These are phyloP conservation scores for Umbellularia californica DNA, from an alignment of 164 flowering plant species.

Conservation along the genomic window DNA sequence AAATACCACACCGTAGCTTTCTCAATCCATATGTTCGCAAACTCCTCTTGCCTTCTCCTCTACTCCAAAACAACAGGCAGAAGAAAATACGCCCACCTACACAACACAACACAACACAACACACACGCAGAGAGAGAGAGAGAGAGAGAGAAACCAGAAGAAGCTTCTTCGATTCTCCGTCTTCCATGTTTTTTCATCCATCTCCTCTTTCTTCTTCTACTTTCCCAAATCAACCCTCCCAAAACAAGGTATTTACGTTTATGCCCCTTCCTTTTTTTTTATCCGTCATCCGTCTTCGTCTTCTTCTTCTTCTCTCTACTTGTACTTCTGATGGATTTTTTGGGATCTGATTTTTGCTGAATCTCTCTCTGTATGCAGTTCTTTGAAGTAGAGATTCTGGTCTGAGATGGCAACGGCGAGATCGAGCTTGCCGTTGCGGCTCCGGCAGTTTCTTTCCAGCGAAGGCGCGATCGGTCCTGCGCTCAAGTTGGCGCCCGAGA, in stretches of 20 bases:
- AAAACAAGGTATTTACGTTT: neutral
- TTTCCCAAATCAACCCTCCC: neutral
- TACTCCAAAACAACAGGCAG: neutral
- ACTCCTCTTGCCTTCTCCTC: neutral
- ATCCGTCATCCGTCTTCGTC: neutral
- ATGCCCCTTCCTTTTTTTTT: neutral
- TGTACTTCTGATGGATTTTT: neutral
- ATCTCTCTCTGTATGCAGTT: neutral
- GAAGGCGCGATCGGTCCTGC: slow-evolving; percentile 70
- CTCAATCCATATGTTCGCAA: no score
- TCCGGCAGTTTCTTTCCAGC: slow-evolving; percentile 72
- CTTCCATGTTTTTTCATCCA: neutral
- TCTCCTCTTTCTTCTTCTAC: neutral
- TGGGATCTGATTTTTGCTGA: neutral
- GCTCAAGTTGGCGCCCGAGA: slow-evolving; percentile 66
- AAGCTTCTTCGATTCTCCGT: neutral
- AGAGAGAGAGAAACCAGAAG: neutral
- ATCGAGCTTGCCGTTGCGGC: slow-evolving; percentile 79
- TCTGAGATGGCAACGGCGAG: slow-evolving; percentile 54
- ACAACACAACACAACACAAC: neutral
- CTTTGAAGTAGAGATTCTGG: slow-evolving; percentile 25
- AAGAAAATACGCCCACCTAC: neutral
- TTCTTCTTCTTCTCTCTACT: neutral
- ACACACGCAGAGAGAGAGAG: neutral
- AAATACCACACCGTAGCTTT: no score